Percentiles rank a stretch among this genome's conserved stretches.
These are phyloP conservation scores for Hymenoscyphus scutula DNA, from an alignment of 2,329 filamentous ascomycete species.

Conservation along the genomic window DNA sequence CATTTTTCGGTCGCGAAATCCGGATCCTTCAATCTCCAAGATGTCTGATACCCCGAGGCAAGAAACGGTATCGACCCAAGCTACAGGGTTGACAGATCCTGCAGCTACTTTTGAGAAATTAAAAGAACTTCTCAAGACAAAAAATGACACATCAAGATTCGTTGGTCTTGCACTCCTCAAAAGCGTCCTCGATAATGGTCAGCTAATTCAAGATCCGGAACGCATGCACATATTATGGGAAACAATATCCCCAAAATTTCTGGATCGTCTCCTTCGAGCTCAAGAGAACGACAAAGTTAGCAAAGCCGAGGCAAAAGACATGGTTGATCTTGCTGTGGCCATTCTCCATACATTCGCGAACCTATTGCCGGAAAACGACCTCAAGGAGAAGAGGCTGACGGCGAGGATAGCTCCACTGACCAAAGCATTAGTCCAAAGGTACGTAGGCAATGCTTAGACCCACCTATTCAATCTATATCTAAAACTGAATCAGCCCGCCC, in stretches of 20 bases:
- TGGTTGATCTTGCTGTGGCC: conserved; percentile 62
- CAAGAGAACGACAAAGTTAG: conserved; percentile 41
- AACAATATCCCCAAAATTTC: conserved; percentile 58
- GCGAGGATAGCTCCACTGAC: conserved; percentile 54
- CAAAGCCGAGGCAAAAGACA: conserved; percentile 51
- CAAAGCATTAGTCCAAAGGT: conserved; percentile 54
- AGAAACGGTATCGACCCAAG: neutral
- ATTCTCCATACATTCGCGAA: conserved; percentile 61
- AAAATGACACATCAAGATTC: conserved; percentile 67
- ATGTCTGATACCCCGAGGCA: conserved; percentile 7
- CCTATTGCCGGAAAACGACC: conserved; percentile 51
- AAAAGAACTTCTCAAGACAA: conserved; percentile 53
- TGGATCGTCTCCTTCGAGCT: conserved; percentile 61
- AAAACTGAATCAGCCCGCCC: conserved; percentile 42
- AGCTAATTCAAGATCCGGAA: conserved; percentile 47
- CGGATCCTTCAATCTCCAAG: neutral
- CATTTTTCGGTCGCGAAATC: neutral
- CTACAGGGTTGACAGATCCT: conserved; percentile 18
- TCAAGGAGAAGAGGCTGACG: conserved; percentile 47
- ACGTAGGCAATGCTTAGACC: conserved; percentile 20
- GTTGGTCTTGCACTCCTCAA: conserved; percentile 66
- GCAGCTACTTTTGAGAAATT: conserved; percentile 47
- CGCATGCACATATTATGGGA: conserved; percentile 54
- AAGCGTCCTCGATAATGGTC: conserved; percentile 61
- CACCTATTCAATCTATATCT: conserved; percentile 13